These are phyloP conservation scores for Geoglossum cookeanum DNA, from an alignment of 2,329 filamentous ascomycete species.

Conservation along the genomic window DNA sequence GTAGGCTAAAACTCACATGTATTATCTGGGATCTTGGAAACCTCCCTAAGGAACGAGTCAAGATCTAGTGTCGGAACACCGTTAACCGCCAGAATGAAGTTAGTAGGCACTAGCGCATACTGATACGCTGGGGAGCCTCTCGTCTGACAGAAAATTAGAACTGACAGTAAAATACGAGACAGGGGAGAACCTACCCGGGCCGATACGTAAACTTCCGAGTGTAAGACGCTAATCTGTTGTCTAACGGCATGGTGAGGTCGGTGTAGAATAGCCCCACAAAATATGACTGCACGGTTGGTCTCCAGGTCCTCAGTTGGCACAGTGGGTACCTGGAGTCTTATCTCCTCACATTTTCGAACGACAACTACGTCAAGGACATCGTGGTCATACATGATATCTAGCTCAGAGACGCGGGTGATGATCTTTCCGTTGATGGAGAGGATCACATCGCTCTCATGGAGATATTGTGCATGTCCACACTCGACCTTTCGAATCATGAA, in stretches of 20 bases:
- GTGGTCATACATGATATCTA: slow-evolving; percentile 92
- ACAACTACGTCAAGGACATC: slow-evolving; percentile 68
- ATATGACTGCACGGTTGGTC: slow-evolving; percentile 78
- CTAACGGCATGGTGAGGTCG: slow-evolving; percentile 88
- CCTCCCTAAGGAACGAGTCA: slow-evolving; percentile 59
- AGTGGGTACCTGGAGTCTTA: slow-evolving; percentile 60
- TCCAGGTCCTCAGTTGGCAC: slow-evolving; percentile 80
- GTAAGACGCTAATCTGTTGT: slow-evolving; percentile 91
- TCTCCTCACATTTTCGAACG: slow-evolving; percentile 65
- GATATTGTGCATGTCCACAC: slow-evolving; percentile 41
- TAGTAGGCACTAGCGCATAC: slow-evolving; percentile 84
- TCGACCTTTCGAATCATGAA: slow-evolving; percentile 95
- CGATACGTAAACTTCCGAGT: slow-evolving; percentile 91
- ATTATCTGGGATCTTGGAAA: slow-evolving; percentile 81
- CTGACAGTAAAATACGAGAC: neutral
- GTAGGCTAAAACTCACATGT: slow-evolving; percentile 44
- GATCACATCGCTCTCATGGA: slow-evolving; percentile 83
- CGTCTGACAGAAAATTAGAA: slow-evolving; percentile 25
- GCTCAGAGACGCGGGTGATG: slow-evolving; percentile 79
- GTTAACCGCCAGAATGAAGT: slow-evolving; percentile 95
- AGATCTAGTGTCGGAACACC: slow-evolving; percentile 69
- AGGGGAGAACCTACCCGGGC: slow-evolving; percentile 34
- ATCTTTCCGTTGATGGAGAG: slow-evolving; percentile 80
- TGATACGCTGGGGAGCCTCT: slow-evolving; percentile 71
- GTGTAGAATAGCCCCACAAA: slow-evolving; percentile 88